Base-by-base conservation (phyloP, 129 eudicot genomes). In the Silybum marianum region DNA sequence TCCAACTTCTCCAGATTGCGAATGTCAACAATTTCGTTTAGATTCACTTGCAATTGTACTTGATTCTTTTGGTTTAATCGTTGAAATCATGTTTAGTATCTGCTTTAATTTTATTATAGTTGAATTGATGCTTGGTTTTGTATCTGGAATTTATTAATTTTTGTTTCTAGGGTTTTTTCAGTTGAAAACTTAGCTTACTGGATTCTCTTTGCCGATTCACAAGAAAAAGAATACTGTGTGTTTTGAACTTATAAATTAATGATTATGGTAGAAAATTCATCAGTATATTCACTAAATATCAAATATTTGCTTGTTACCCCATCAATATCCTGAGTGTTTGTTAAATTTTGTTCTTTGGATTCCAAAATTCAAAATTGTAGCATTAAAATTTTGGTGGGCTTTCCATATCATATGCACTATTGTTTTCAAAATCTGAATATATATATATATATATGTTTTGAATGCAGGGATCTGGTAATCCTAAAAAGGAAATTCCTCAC, bases 391-490 rank as follows among this genome's bases (percentile, higher is more conserved):
- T 21, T 74, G 68, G 66, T 73, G 9, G 44, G 63, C 39, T 71
- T 79, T 21, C 42, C 42, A 38, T 38, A 38, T 38, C 30, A 54
- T 9, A 23, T 71, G 19, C 71, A 71, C 21, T n/a, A 58, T 72
- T 25, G 46, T 13, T 25, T 19, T 16, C 19, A 24, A 42, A 38
- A 9, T 4, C 1, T 67, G 11, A 67, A 16, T 65, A 7, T 25
- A 19, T 32, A 42, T 75, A 21, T 26, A 26, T 26, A 44, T 75
- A 14, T 10, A 30, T 48, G 30, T 36, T 68, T 71, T 44, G 48
- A 25, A 74, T 79, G 28, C 81, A 92, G 97, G 92, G 94, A 85
- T 90, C 94, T 62, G 81, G 62, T 26, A 81, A 85, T 73, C 84
- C 60, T n/a, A 83, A 80, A 34, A 86, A 84, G 74, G 97, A 88